phyloP scores from a whole-genome alignment of 2,329 filamentous ascomycete genomes.

The Calonectria honghensis region DNA sequence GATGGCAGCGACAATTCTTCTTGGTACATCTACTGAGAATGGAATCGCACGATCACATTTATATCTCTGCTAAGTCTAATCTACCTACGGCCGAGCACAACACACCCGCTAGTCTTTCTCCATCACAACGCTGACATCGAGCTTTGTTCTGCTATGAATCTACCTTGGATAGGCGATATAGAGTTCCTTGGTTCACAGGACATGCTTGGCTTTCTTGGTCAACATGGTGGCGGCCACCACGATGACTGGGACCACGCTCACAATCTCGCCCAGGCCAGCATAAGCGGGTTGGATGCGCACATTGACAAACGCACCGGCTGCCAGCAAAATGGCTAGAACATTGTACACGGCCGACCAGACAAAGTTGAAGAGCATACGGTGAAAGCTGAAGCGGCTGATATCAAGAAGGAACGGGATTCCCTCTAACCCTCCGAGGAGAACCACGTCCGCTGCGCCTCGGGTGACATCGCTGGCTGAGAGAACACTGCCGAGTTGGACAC shows the following conservation, averaged over 20 bases:
- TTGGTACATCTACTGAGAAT: too few species aligned
- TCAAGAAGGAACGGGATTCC: constrained; percentile 72
- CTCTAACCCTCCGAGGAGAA: constrained; percentile 71
- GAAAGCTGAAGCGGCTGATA: constrained; percentile 60
- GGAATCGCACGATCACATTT: too few species aligned
- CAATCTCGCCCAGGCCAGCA: constrained; percentile 79
- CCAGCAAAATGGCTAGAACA: constrained; percentile 75
- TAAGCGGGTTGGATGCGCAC: constrained; percentile 68
- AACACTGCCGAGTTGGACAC: constrained; percentile 70
- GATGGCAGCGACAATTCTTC: too few species aligned
- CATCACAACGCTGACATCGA: not conserved
- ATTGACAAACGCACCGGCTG: constrained; percentile 74
- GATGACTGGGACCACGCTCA: constrained; percentile 79
- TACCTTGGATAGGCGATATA: not conserved
- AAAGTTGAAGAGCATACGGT: constrained; percentile 76
- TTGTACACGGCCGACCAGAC: constrained; percentile 79
- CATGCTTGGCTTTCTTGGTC: not conserved
- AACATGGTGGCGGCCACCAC: constrained; percentile 56
- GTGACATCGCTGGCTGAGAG: constrained; percentile 70
- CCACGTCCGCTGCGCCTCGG: constrained; percentile 73
- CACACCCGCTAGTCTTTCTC: not conserved
- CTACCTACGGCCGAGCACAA: not conserved
- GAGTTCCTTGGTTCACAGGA: not conserved
- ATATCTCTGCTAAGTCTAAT: too few species aligned
- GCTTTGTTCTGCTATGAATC: not conserved